phyloP scores from a whole-genome alignment of 345 rosid genomes.

The Tarenaya hassleriana region DNA sequence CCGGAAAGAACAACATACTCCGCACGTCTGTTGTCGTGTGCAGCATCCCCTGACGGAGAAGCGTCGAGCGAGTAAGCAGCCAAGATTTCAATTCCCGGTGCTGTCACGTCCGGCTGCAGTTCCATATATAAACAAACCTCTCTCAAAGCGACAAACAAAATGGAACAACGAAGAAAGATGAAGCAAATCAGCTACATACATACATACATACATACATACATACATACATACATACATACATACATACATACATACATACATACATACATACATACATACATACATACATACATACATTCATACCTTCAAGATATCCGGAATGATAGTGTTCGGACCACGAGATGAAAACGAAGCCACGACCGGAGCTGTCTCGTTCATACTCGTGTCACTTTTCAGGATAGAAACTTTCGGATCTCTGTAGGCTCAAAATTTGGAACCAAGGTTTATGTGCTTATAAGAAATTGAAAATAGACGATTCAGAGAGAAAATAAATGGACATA shows the following conservation, averaged over 20 bases:
- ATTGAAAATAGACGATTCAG: background rate
- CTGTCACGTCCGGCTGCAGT: no score
- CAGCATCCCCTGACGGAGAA: background rate
- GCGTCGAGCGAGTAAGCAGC: conserved; percentile 41
- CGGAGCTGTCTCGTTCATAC: conserved; percentile 29
- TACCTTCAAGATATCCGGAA: conserved; percentile 46
- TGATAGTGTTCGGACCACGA: conserved; percentile 47
- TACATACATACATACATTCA: no score
- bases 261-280: no score
- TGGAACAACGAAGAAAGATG: no score
- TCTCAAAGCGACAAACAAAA: no score
- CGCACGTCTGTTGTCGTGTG: conserved; percentile 20
- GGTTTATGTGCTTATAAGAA: background rate
- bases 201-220: no score
- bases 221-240: no score
- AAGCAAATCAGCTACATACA: no score
- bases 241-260: no score
- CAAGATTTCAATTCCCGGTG: conserved; percentile 47
- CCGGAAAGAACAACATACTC: conserved; percentile 27
- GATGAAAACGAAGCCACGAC: conserved; percentile 38
- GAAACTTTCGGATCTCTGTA: conserved; percentile 25
- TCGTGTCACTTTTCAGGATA: conserved; percentile 28
- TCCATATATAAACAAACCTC: no score
- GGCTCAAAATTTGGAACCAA: background rate
- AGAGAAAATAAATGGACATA: conserved; percentile 10